Percentiles rank a stretch among this genome's conserved stretches.
Conservation (phyloP, 106 monocot species). For the Narthecium ossifragum region DNA sequence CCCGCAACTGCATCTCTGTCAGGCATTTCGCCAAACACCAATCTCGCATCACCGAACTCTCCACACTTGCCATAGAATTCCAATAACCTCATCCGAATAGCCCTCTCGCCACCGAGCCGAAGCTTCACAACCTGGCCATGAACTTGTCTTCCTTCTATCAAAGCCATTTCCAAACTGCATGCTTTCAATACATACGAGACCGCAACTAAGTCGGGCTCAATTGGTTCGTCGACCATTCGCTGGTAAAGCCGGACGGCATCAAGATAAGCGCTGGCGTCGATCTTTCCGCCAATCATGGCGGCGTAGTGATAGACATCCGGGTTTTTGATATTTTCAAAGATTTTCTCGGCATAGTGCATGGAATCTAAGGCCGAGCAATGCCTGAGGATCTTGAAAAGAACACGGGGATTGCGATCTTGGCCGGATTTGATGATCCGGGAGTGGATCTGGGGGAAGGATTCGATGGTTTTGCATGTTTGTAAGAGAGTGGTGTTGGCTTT, state of each 20-base stretch:
- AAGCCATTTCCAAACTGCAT: constrained; percentile 15
- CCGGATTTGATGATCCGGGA: constrained; percentile 32
- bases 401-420: constrained; percentile 5
- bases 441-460: constrained; percentile 31
- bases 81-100: constrained; percentile 27
- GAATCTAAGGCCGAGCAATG: constrained; percentile 19
- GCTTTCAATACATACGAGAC: constrained; percentile 41
- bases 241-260: constrained; percentile 23
- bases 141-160: constrained; percentile 27
- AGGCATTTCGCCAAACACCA: constrained; percentile 38
- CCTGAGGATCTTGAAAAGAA: constrained; percentile 45
- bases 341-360: constrained; percentile 15
- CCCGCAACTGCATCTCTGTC: constrained; percentile 35
- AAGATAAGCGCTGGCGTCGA: neutral
- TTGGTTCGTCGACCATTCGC: constrained; percentile 16
- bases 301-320: constrained; percentile 52
- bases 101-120: constrained; percentile 12
- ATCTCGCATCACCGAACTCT: constrained; percentile 22
- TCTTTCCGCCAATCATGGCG: constrained; percentile 22
- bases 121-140: constrained; percentile 42
- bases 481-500: constrained; percentile 26
- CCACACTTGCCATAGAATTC: constrained; percentile 32
- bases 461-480: constrained; percentile 16
- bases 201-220: constrained; percentile 29
- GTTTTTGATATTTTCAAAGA: constrained; percentile 28